Evolutionary conservation across 768 basidiomycete species (phyloP), one percentile per base, ranked within the genome.

Genomic region (Boletus vinaceobasis): DNA sequence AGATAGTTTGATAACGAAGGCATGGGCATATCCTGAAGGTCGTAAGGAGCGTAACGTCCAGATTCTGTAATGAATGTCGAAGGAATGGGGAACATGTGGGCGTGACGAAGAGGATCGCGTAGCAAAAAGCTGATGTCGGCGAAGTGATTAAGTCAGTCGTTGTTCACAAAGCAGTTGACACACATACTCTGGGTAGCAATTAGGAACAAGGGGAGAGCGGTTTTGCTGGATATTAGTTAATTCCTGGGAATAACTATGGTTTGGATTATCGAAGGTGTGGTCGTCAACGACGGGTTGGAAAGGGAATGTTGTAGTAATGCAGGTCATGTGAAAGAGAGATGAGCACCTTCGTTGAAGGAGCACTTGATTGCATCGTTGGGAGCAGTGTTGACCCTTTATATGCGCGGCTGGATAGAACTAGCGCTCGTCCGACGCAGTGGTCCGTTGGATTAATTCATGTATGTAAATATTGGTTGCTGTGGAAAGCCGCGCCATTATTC

Each of bases 111-210:
- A 1, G 26, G 5, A 31, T 37, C 27, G 9, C 10, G 2, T 23
- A 31, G 32, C 14, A 35, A 17, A 17, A 33, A 23, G 27, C 21
- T 35, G 21, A 40, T 53, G 33, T 42, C 1, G 17, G 26, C 5
- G 19, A 40, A 11, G 23, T 1, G 27, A 31, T 38, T 19, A 42
- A 14, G 42, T 47, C n/a, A 11, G 17, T 39, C n/a, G 0, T 7
- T 7, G 39, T 21, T 37, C 21, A 17, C 14, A n/a, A 7, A 7
- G 11, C 3, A 50, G 40, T 44, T 5, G 7, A 8, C 9, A 35
- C 32, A 44, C 61, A 15, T 57, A 64, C 61, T 13, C 9, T 3
- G 5, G 3, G 45, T 19, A 13, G 44, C 7, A 5, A 51, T 48
- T 17, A 52, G 31, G 31, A 32, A 44, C 13, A 9, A n/a, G 11